These are phyloP conservation scores for Ogataea chonburiensis DNA, from an alignment of 805 yeast species.

Conservation along the genomic window DNA sequence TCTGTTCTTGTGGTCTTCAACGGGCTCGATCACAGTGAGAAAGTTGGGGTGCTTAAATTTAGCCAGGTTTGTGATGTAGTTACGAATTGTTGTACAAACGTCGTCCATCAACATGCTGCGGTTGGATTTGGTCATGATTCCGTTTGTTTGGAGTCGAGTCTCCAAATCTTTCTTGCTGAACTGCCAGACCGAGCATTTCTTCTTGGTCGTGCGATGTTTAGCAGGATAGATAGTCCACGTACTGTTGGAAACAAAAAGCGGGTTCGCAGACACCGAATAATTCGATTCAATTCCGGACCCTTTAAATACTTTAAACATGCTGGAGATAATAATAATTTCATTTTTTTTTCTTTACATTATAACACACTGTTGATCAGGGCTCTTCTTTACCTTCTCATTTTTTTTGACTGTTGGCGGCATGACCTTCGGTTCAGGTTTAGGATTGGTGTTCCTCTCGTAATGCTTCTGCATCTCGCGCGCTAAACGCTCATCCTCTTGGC, in stretches of 20 bases:
- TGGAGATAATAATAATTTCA: conserved; percentile 1
- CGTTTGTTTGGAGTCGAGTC: conserved; percentile 47
- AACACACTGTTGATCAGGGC: conserved; percentile 5
- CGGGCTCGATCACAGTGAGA: conserved; percentile 78
- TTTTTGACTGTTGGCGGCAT: conserved; percentile 1
- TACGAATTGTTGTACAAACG: conserved; percentile 59
- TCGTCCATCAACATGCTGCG: conserved; percentile 55
- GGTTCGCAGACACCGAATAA: conserved; percentile 68
- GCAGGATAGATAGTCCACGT: conserved; percentile 88
- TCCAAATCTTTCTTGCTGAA: conserved; percentile 81
- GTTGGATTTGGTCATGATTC: conserved; percentile 48
- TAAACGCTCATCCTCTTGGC: conserved; percentile 32
- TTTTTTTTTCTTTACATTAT: conserved; percentile 5
- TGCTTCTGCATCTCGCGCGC: conserved; percentile 30
- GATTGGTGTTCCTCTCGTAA: conserved; percentile 14
- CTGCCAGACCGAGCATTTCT: conserved; percentile 76
- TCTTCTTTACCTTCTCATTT: background rate
- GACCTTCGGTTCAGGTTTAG: conserved; percentile 1
- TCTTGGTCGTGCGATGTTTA: conserved; percentile 60
- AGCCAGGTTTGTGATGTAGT: conserved; percentile 69
- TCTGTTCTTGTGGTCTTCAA: conserved; percentile 80
- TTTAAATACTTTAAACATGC: conserved; percentile 55
- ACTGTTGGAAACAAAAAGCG: conserved; percentile 64
- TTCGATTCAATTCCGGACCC: conserved; percentile 61
- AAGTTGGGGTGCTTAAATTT: conserved; percentile 89